Conservation (phyloP, 1,284 basidiomycete genomes). For the Singerocomus rubriflavus region DNA sequence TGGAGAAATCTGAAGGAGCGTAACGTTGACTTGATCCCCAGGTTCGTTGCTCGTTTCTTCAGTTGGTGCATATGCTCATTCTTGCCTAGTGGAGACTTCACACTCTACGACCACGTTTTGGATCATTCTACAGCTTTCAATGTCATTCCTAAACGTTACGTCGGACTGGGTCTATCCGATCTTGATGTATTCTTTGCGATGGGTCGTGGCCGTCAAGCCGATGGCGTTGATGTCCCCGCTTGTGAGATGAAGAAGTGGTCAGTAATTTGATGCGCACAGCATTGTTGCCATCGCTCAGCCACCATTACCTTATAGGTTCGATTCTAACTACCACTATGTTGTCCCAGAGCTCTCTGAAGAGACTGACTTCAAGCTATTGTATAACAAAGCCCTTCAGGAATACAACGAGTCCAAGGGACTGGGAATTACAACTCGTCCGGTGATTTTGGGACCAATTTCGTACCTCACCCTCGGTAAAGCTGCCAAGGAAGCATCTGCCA, state of each 20-base stretch:
- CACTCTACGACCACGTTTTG: conserved; percentile 98
- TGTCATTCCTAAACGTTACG: conserved; percentile 94
- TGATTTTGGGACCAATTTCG: conserved; percentile 94
- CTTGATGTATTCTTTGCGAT: conserved; percentile 99
- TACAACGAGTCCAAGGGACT: conserved; percentile 93
- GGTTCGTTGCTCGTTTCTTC: conserved; percentile 49
- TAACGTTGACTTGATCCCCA: conserved; percentile 91
- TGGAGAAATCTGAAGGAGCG: conserved; percentile 88
- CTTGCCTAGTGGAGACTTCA: conserved; percentile 85
- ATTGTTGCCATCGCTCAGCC: conserved; percentile 11
- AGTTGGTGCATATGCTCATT: conserved; percentile 22
- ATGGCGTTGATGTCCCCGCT: conserved; percentile 93
- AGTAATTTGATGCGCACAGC: conserved; percentile 26
- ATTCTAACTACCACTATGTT: conserved; percentile 99
- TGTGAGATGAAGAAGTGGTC: conserved; percentile 99
- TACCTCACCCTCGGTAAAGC: conserved; percentile 95
- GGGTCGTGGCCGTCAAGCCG: conserved; percentile 97
- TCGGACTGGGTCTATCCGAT: conserved; percentile 80
- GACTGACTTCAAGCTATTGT: conserved; percentile 93
- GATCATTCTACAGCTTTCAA: conserved; percentile 98
- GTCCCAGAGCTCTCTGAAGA: conserved; percentile 94
- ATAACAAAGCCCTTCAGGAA: conserved; percentile 94
- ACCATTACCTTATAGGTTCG: conserved; percentile 67
- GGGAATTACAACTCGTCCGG: conserved; percentile 92
- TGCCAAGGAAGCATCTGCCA: conserved; percentile 78